A percentile compares a stretch with the other conserved stretches of the same genome.
These are phyloP conservation scores for Albatrellus sp. DNA, from an alignment of 1,284 basidiomycete species.

Conservation along the genomic window DNA sequence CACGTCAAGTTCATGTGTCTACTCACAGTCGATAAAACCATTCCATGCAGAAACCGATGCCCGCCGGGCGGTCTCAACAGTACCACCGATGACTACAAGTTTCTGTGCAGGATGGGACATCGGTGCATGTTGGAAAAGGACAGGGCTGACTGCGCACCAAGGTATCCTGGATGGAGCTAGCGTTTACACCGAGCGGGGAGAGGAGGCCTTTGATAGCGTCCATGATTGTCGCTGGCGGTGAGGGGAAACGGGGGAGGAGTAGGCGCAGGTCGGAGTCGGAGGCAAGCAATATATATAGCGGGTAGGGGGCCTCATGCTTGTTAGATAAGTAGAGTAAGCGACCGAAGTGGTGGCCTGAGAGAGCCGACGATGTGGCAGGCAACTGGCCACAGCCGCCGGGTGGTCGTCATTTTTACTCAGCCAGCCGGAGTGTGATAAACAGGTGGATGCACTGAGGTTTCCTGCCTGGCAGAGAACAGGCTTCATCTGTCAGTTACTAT, in stretches of 20 bases:
- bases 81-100: slow-evolving; percentile 70
- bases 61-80: slow-evolving; percentile 63
- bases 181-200: slow-evolving; percentile 13
- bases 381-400: too few relatives aligned
- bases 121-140: neutral
- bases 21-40: slow-evolving; percentile 73
- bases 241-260: slow-evolving; percentile 6
- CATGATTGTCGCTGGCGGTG: slow-evolving; percentile 8
- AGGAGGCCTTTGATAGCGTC: slow-evolving; percentile 12
- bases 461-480: neutral
- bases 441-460: slow-evolving; percentile 1
- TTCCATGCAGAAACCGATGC: slow-evolving; percentile 71
- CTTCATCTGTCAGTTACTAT: slow-evolving; percentile 1
- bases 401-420: slow-evolving; percentile 1
- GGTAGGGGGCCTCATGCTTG: too few relatives aligned
- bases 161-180: slow-evolving; percentile 14
- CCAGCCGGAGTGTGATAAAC: slow-evolving; percentile 1
- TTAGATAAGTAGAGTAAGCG: neutral
- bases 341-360: neutral
- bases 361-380: neutral
- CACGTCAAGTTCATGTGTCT: neutral
- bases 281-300: slow-evolving; percentile 5
- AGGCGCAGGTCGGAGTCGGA: neutral
- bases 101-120: slow-evolving; percentile 31
- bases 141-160: slow-evolving; percentile 8